These are phyloP conservation scores for Hemileccinum rubropunctum DNA, from an alignment of 768 basidiomycete species.

Conservation along the genomic window DNA sequence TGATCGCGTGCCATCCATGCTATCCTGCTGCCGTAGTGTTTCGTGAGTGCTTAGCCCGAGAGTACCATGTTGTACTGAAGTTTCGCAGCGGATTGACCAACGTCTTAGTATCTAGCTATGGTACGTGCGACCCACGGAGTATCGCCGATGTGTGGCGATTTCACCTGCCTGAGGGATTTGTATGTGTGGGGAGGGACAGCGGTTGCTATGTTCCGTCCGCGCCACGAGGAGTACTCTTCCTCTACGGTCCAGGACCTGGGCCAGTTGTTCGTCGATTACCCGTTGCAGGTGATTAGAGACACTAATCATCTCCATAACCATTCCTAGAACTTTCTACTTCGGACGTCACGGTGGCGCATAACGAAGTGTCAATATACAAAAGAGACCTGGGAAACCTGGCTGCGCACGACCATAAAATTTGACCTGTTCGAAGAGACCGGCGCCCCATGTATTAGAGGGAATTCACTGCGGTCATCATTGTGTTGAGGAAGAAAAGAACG, in stretches of 20 bases:
- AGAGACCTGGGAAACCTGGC: neutral
- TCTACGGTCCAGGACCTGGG: neutral
- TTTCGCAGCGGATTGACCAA: neutral
- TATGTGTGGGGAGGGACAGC: slow-evolving; percentile 1
- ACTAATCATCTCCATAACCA: neutral
- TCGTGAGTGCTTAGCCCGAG: slow-evolving; percentile 2
- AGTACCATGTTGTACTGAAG: neutral
- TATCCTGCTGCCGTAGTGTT: neutral
- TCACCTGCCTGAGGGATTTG: neutral
- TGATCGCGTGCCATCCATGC: neutral
- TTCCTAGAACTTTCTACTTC: neutral
- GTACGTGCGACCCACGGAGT: neutral
- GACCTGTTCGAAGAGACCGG: neutral
- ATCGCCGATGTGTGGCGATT: neutral
- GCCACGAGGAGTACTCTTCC: neutral
- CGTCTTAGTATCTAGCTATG: neutral
- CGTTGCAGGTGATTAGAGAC: neutral
- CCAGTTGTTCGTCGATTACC: slow-evolving; percentile 1
- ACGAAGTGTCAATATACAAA: neutral
- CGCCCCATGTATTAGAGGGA: neutral
- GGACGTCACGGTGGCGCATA: neutral
- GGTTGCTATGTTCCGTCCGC: neutral
- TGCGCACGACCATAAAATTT: neutral
- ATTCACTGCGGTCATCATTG: neutral
- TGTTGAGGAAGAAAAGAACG: slow-evolving; percentile 5